Evolutionary conservation across 495 filamentous ascomycete species (phyloP), one percentile per base, ranked within the genome.

Genomic region (Aspergillus leporis): DNA sequence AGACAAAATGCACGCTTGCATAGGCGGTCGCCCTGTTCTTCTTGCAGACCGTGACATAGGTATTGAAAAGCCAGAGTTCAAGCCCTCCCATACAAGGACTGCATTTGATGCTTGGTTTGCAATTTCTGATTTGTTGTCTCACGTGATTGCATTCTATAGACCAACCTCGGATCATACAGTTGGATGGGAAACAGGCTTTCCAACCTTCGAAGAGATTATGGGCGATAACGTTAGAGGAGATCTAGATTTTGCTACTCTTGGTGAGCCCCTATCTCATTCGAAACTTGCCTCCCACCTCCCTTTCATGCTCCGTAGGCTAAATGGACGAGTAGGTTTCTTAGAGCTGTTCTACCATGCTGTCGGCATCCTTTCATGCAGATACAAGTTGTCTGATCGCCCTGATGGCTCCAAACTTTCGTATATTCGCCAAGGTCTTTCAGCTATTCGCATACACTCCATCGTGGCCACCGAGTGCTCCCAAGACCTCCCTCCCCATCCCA

Each of bases 321-420:
- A 36, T 36, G 34, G 25, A 36, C 9, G 9, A 23, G 30, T 45
- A 87, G 86, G 80, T 1, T 81, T 87, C 0, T 66, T 90, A 5
- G 87, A 90, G 61, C 77, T 88, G 5, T 85, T 86, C 53, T 90
- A 92, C 62, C 86, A 90, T 62, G 82, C 84, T 10, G 83, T 90
- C 6, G 83, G 82, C 22, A 88, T 91, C 43, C 74, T 90, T 1
- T 82, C 81, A 16, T 78, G 76, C 61, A 76, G 78, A 40, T 70
- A 74, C 12, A 75, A 84, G 48, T 69, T 75, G n/a, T 53, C 61
- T 23, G 64, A 72, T 25, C 53, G 47, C 18, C 65, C 54, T 30
- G 75, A 70, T 60, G 59, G 30, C 22, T 63, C 66, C 25, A 77
- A 73, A 32, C 76, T 82, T 2, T 85, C 84, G 6, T 83, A 82